Percentiles rank a stretch among this genome's conserved stretches.
Evolutionary conservation across 345 rosid genomes (phyloP).

Genomic region (Pistacia vera): DNA sequence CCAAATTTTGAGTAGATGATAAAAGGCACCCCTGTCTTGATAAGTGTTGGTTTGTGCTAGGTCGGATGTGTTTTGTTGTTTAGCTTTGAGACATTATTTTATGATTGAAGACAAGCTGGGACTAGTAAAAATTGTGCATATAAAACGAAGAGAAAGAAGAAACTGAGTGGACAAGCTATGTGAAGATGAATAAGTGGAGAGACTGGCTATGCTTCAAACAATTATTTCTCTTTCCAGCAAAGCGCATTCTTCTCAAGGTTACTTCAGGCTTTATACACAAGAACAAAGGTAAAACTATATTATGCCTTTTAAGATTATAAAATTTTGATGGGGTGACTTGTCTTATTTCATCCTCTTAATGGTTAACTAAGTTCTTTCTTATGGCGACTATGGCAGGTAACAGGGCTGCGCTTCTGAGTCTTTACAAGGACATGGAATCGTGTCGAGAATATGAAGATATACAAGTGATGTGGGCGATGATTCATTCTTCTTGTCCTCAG

Average conservation of each 20-base stretch:
- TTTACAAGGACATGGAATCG: constrained; percentile 65
- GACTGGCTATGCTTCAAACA: constrained; percentile 37
- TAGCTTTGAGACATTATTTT: constrained; percentile 26
- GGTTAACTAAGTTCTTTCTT: not conserved
- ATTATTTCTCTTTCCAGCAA: constrained; percentile 33
- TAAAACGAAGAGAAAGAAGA: constrained; percentile 13
- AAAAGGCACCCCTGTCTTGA: constrained; percentile 27
- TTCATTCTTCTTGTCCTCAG: constrained; percentile 51
- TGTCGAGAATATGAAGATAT: constrained; percentile 58
- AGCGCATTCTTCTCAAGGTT: constrained; percentile 40
- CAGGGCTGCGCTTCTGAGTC: constrained; percentile 35
- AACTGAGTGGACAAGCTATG: not conserved
- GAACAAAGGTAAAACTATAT: constrained; percentile 40
- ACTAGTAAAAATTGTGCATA: constrained; percentile 1
- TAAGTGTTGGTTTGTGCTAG: constrained; percentile 30
- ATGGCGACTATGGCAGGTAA: constrained; percentile 32
- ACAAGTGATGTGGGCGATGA: constrained; percentile 67
- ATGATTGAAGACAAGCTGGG: constrained; percentile 13
- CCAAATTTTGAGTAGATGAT: not conserved
- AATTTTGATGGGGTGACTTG: no score
- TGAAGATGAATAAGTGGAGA: constrained; percentile 42
- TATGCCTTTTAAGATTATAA: no score
- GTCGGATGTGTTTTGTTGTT: constrained; percentile 38
- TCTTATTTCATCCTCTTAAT: no score
- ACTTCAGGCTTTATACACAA: constrained; percentile 36